Evolutionary conservation across 208 protist genomes (phyloP).

Genomic region (Trypanosoma congolense): DNA sequence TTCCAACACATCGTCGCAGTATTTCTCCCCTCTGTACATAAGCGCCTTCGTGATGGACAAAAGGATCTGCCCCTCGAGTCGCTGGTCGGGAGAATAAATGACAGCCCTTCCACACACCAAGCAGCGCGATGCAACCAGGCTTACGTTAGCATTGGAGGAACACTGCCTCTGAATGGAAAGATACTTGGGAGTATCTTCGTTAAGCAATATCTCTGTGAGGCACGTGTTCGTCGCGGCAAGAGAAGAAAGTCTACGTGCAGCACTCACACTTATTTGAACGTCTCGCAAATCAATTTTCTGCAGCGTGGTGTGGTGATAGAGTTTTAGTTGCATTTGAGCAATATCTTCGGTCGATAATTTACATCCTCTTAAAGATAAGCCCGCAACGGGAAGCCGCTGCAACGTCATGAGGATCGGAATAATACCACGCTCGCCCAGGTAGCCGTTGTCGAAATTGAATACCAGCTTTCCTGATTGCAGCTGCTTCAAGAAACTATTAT

Average conservation of each 20-base stretch:
- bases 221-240: constrained; percentile 45
- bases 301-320: constrained; percentile 53
- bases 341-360: constrained; percentile 48
- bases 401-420: constrained; percentile 65
- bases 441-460: constrained; percentile 76
- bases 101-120: constrained; percentile 42
- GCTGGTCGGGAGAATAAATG: constrained; percentile 16
- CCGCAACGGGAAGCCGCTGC: constrained; percentile 36
- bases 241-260: constrained; percentile 46
- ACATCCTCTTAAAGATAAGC: constrained; percentile 47
- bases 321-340: constrained; percentile 36
- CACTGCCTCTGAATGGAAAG: constrained; percentile 63
- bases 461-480: constrained; percentile 35
- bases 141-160: constrained; percentile 39
- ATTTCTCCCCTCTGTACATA: constrained; percentile 3
- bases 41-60: constrained; percentile 26
- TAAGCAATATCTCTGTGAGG: constrained; percentile 58
- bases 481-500: constrained; percentile 63
- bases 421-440: constrained; percentile 73
- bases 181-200: constrained; percentile 62
- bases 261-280: constrained; percentile 40
- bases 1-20: constrained; percentile 36
- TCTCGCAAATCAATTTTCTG: constrained; percentile 73
- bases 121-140: constrained; percentile 31
- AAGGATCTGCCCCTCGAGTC: constrained; percentile 27